Evolutionary conservation across 352 stramenopile species (phyloP), one percentile per base, ranked within the genome.

Genomic region (Peronospora farinosa): DNA sequence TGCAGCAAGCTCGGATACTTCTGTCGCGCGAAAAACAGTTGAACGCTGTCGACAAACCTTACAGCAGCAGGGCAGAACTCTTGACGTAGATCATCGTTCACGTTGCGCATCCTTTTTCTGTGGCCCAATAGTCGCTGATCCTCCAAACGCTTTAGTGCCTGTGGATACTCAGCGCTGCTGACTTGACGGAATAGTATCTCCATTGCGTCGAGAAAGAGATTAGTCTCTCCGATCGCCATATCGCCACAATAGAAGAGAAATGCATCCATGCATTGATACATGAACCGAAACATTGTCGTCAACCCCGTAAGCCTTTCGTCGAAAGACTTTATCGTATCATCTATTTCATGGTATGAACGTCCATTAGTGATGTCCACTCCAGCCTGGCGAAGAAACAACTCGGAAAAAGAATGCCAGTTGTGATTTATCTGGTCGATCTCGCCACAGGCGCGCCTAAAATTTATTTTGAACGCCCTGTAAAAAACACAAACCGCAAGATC

Each of bases 1-100:
- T 86, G 63, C 0, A 94, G 45, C 19, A 94, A 67, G 28, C 77
- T 86, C 16, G 84, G 81, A 27, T 91, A 90, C 43, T 89, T 88
- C 40, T 90, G 77, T 4, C 69, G 74, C 8, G 84, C 79, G 41
- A 92, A 94, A 52, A 89, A 94, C 0, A 88, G 53, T 21, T 84
- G 75, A 9, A 89, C 67, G 50, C 63, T 85, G 41, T 94, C 78
- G 0, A 88, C 64, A 53, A 90, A 88, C 6, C 59, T 48, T 23
- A 72, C 48, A 32, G 80, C 77, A 10, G 60, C 53, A 0, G 68
- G 49, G 13, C 72, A 80, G 23, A 86, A 62, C 0, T 52, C 66
- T 36, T 64, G 60, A 5, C 51, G 52, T 31, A 69, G 47, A 16
- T 72, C 60, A 28, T 41, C 45, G 17, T 63, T 67, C 19, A 64